phyloP scores from a whole-genome alignment of 1,284 basidiomycete genomes.

The Apiotrichum brassicae region DNA sequence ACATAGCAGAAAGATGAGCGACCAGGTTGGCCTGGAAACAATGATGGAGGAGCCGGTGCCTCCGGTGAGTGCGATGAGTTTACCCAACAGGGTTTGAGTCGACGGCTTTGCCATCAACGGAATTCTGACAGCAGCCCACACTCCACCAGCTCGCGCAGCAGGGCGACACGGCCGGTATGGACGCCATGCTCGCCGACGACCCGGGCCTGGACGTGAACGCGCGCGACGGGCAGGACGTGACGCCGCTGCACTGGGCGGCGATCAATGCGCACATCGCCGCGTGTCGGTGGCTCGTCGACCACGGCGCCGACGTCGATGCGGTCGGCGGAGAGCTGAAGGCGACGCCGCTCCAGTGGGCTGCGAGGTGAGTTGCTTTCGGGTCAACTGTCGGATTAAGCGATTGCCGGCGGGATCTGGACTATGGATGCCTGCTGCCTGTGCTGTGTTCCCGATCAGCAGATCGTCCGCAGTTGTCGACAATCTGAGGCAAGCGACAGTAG shows the following conservation, averaged over 20 bases:
- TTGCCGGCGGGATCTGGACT: too few species aligned
- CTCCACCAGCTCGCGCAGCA: slow-evolving; percentile 83
- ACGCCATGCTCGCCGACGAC: slow-evolving; percentile 60
- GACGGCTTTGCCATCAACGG: too few species aligned
- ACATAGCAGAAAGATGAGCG: slow-evolving; percentile 16
- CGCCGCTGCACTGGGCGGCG: slow-evolving; percentile 93
- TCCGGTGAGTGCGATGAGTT: slow-evolving; percentile 10
- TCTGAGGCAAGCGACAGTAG: too few species aligned
- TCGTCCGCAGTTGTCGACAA: too few species aligned
- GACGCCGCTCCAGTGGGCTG: slow-evolving; percentile 96
- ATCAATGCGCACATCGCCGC: slow-evolving; percentile 46
- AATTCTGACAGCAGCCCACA: slow-evolving; percentile 43
- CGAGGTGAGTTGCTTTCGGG: slow-evolving; percentile 54
- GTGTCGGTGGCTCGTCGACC: slow-evolving; percentile 65
- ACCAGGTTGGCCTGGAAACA: slow-evolving; percentile 32
- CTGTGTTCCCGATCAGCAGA: too few species aligned
- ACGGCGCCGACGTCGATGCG: slow-evolving; percentile 92
- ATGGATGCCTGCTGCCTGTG: too few species aligned
- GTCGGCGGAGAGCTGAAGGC: slow-evolving; percentile 92
- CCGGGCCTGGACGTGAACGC: slow-evolving; percentile 69
- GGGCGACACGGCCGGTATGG: slow-evolving; percentile 67
- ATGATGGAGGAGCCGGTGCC: slow-evolving; percentile 24
- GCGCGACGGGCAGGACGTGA: slow-evolving; percentile 83
- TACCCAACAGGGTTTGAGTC: background rate
- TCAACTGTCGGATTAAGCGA: too few species aligned